Percentiles rank a stretch among this genome's conserved stretches.
Conservation (phyloP, 805 yeast species). For the Starmerella roubikii region DNA sequence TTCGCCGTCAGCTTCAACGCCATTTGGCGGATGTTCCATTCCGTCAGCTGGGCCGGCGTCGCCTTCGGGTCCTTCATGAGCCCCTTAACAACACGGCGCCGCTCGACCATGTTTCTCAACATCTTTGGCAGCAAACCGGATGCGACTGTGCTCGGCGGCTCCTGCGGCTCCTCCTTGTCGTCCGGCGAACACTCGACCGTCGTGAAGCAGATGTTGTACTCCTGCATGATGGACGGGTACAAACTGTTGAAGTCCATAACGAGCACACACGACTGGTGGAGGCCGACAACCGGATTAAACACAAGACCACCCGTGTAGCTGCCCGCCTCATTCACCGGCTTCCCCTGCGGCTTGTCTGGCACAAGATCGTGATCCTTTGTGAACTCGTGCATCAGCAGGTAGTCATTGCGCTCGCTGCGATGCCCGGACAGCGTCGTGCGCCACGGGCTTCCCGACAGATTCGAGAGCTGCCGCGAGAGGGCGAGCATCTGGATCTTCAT, state of each 20-base stretch:
- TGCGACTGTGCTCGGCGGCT: constrained; percentile 28
- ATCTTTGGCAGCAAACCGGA: constrained; percentile 82
- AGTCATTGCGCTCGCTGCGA: constrained; percentile 91
- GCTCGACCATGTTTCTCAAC: constrained; percentile 66
- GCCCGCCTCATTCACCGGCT: constrained; percentile 32
- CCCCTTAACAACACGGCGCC: constrained; percentile 87
- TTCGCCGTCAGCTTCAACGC: constrained; percentile 94
- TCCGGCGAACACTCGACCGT: constrained; percentile 54
- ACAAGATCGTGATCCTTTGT: constrained; percentile 63
- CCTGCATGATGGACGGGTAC: constrained; percentile 95
- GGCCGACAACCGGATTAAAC: constrained; percentile 90
- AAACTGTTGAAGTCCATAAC: constrained; percentile 98
- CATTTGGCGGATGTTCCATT: constrained; percentile 89
- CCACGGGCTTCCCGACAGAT: constrained; percentile 96
- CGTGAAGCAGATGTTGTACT: constrained; percentile 91
- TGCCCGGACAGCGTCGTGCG: constrained; percentile 88
- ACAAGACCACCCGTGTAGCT: constrained; percentile 80
- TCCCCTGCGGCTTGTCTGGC: constrained; percentile 43
- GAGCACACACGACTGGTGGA: constrained; percentile 73
- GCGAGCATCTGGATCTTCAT: constrained; percentile 75
- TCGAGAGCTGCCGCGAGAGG: constrained; percentile 78
- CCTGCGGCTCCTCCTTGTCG: constrained; percentile 31
- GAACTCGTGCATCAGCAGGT: constrained; percentile 82
- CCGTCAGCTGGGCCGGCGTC: constrained; percentile 47
- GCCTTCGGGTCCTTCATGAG: constrained; percentile 64